Conservation (phyloP, 2,329 filamentous ascomycete genomes). For the Botryotinia calthae region DNA sequence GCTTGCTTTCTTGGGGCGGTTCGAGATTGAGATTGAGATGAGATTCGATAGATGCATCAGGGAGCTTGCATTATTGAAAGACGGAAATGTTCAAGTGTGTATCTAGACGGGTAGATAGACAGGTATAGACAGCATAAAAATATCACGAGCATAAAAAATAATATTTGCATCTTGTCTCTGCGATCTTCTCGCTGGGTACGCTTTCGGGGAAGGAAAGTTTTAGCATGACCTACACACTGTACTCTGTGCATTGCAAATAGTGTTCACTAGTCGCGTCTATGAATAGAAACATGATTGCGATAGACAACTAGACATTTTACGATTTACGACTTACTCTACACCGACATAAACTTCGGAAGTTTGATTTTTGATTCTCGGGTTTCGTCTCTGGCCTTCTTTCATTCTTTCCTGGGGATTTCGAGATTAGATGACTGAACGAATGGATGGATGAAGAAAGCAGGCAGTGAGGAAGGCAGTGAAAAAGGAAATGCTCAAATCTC, state of each 20-base stretch:
- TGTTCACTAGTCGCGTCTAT: not conserved
- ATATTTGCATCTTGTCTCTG: not conserved
- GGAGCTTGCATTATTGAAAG: not conserved
- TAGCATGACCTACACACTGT: no score
- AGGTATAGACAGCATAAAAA: not conserved
- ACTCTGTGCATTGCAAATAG: not conserved
- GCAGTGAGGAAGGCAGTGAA: not conserved
- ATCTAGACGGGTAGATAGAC: no score
- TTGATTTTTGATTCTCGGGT: not conserved
- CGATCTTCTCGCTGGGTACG: not conserved
- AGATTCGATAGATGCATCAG: not conserved
- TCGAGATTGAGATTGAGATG: not conserved
- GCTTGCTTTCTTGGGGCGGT: not conserved
- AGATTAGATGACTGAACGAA: not conserved
- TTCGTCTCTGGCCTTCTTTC: not conserved
- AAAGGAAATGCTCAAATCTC: not conserved
- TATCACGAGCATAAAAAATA: not conserved
- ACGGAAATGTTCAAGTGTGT: not conserved
- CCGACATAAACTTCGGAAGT: not conserved
- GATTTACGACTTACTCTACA: not conserved
- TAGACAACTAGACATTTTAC: not conserved
- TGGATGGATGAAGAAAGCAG: not conserved
- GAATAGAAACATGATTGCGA: not conserved
- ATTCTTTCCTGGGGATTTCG: not conserved
- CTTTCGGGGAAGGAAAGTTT: not conserved